Base-by-base conservation (phyloP, 805 yeast species). In the Metschnikowia koreensis region DNA sequence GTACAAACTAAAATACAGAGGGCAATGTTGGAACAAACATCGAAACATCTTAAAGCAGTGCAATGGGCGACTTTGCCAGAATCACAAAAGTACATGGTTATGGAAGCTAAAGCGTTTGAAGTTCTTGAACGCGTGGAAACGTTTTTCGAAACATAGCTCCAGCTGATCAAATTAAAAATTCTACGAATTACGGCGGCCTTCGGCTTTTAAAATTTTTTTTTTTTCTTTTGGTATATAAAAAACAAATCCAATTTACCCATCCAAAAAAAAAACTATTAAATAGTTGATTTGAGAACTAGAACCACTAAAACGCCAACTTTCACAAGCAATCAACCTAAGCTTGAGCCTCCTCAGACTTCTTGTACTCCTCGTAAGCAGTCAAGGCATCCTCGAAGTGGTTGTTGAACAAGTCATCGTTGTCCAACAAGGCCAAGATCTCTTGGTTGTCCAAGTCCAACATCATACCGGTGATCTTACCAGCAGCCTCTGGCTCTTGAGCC, bases 391-490 rank as follows among this genome's bases (percentile, higher is more conserved):
- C 87, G 69, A 93, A 90, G 73, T 91, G 96, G 72, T 84, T 83
- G 78, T 86, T 85, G 80, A 94, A 89, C 63, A 87, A 82, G 64
- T 84, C 91, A 60, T 90, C 97, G 71, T 92, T 94, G 68, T 89
- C 96, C 72, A 90, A 83, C 71, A 93, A 81, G 56, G 87, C 87
- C 67, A 92, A 76, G 65, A 94, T 88, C 77, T 93, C 97, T 66
- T 83, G 83, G 75, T 88, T 89, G 69, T 91, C 96, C 84, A 93
- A 84, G 70, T 92, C 97, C 69, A 94, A 83, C 80, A 94, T 84
- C 98, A 94, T 94, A 80, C 98, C 97, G 61, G 99, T 94, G 71
- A 94, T 89, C 81, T 92, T 93, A 78, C 97, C 97, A 62, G 97
- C 97, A 67, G 96, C 90, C 76, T 91, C 97, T 53, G 87, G 87